Conservation (phyloP, 768 basidiomycete genomes). For the Suillus ampliporus region DNA sequence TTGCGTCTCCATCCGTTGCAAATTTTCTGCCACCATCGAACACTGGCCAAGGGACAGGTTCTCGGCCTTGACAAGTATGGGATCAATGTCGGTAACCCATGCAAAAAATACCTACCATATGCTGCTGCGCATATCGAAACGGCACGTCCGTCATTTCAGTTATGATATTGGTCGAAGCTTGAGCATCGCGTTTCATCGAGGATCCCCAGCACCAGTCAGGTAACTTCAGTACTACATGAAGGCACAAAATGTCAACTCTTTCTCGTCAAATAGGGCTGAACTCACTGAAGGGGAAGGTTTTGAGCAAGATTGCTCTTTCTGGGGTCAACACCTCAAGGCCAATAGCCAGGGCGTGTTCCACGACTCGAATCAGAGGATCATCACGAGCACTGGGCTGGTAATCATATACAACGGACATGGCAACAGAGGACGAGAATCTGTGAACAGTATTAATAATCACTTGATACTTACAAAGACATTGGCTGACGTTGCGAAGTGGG, state of each 20-base stretch:
- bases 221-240: constrained; percentile 7
- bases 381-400: neutral
- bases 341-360: neutral
- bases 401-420: constrained; percentile 3
- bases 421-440: constrained; percentile 1
- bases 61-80: neutral
- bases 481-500: constrained; percentile 11
- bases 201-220: constrained; percentile 20
- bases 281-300: constrained; percentile 6
- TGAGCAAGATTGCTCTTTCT: constrained; percentile 3
- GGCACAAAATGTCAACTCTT: neutral
- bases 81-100: neutral
- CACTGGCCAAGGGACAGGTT: neutral
- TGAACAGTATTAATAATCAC: neutral
- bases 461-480: neutral
- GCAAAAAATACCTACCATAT: constrained; percentile 13
- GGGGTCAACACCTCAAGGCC: neutral
- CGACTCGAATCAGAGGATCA: constrained; percentile 4
- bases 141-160: constrained; percentile 7
- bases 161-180: neutral
- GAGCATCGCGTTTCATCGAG: constrained; percentile 12
- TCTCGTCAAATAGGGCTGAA: constrained; percentile 1
- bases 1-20: constrained; percentile 20
- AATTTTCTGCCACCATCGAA: constrained; percentile 18
- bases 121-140: constrained; percentile 13